A percentile compares a stretch with the other conserved stretches of the same genome.
Conservation (phyloP, 2,329 filamentous ascomycete genomes). For the Cladosporium colombiae region DNA sequence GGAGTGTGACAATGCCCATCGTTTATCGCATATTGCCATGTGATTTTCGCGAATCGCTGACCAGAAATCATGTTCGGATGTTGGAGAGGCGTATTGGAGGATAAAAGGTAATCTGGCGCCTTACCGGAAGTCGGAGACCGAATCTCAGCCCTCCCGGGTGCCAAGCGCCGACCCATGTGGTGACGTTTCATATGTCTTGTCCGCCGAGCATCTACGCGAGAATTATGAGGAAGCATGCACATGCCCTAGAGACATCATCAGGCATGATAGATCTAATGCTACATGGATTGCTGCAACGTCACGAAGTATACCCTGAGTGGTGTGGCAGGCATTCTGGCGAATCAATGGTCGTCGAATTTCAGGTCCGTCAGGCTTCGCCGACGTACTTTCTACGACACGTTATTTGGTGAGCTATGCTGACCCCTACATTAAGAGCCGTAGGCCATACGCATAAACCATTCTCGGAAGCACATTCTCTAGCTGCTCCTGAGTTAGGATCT, state of each 20-base stretch:
- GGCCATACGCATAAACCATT: background rate
- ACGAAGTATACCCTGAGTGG: background rate
- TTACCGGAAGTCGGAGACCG: background rate
- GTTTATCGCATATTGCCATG: background rate
- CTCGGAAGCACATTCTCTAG: background rate
- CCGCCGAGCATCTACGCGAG: background rate
- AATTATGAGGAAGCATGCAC: background rate
- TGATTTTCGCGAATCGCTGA: background rate
- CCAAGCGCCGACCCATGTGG: background rate
- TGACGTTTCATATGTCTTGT: background rate
- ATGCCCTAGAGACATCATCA: background rate
- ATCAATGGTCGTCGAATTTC: background rate
- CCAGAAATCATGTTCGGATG: background rate
- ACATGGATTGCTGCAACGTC: background rate
- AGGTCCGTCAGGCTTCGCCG: background rate
- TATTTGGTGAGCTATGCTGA: background rate
- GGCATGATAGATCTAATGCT: background rate
- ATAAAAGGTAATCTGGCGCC: background rate
- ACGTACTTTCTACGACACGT: background rate
- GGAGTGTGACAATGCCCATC: background rate
- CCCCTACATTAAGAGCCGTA: background rate
- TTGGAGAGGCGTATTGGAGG: background rate
- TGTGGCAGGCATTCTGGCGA: background rate
- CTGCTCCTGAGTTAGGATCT: background rate
- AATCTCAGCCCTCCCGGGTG: background rate